These are phyloP conservation scores for Salicornia ramosissima DNA, from an alignment of 148 eudicot species.

Conservation along the genomic window DNA sequence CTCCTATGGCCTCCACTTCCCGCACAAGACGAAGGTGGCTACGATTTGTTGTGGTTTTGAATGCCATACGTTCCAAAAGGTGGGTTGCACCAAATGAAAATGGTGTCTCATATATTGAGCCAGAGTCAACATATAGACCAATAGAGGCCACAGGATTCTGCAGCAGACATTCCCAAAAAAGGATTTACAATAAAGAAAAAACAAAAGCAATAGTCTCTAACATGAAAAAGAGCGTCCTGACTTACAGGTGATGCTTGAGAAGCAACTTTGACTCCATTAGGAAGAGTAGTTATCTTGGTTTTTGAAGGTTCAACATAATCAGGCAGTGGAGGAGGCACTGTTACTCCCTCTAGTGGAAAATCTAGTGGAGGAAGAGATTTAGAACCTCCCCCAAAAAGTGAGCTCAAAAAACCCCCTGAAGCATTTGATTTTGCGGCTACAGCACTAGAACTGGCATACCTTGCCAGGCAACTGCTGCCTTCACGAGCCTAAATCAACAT, in stretches of 20 bases:
- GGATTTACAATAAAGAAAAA: not conserved
- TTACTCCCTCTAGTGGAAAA: conserved; percentile 65
- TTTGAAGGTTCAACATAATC: conserved; percentile 70
- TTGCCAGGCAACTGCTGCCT: conserved; percentile 40
- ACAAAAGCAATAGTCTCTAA: not conserved
- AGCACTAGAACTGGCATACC: conserved; percentile 75
- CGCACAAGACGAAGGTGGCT: conserved; percentile 85
- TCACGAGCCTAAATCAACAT: conserved; percentile 45
- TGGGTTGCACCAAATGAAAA: conserved; percentile 69
- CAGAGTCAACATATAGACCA: conserved; percentile 73
- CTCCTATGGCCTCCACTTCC: conserved; percentile 97
- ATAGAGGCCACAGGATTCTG: conserved; percentile 88
- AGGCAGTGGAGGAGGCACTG: conserved; percentile 61
- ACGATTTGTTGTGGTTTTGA: conserved; percentile 76
- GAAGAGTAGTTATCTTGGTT: conserved; percentile 75
- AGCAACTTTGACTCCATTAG: conserved; percentile 83
- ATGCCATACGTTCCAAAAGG: conserved; percentile 95
- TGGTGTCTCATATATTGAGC: conserved; percentile 85
- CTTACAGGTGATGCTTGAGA: conserved; percentile 83
- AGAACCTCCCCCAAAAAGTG: conserved; percentile 62
- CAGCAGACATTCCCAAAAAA: conserved; percentile 16
- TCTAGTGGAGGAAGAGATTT: conserved; percentile 64
- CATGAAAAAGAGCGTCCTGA: conserved; percentile 3
- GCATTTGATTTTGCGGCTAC: conserved; percentile 56
- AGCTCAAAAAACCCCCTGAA: conserved; percentile 66